A percentile compares a stretch with the other conserved stretches of the same genome.
Conservation (phyloP, 805 yeast genomes). For the Ogataea siamensis region DNA sequence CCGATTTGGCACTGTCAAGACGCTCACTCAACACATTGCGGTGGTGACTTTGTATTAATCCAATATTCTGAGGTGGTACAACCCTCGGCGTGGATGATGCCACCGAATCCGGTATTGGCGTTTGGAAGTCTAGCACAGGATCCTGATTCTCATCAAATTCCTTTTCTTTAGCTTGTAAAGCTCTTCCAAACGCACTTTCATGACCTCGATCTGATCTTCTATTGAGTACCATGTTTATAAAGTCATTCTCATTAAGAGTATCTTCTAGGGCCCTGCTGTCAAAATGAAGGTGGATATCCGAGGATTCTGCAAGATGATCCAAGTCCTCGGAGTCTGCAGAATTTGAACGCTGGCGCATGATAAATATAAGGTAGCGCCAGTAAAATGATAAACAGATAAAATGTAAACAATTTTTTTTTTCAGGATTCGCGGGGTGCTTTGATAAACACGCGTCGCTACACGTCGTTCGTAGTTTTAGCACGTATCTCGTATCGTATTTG, state of each 20-base stretch:
- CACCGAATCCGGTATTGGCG: conserved; percentile 13
- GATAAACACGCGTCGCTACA: conserved; percentile 4
- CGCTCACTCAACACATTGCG: not conserved
- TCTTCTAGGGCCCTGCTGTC: conserved; percentile 7
- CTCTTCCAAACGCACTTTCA: conserved; percentile 10
- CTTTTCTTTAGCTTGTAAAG: conserved; percentile 1
- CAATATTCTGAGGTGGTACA: conserved; percentile 5
- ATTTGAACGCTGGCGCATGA: conserved; percentile 10
- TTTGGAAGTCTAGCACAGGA: conserved; percentile 8
- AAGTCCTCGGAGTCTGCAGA: conserved; percentile 13
- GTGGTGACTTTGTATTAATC: not conserved
- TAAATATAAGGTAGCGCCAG: conserved; percentile 3
- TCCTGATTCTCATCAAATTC: not conserved
- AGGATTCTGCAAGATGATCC: conserved; percentile 12
- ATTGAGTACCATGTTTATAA: conserved; percentile 3
- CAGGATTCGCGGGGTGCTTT: not conserved
- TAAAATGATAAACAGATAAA: conserved; percentile 7
- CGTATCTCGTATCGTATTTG: conserved; percentile 1
- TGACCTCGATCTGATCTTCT: conserved; percentile 4
- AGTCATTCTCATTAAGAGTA: conserved; percentile 6
- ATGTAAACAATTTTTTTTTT: conserved; percentile 2
- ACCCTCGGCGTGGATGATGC: conserved; percentile 17
- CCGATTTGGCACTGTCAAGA: not conserved
- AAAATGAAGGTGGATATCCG: conserved; percentile 12
- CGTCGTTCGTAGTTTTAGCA: conserved; percentile 3